Evolutionary conservation across 306 rosid genomes (phyloP).

Genomic region (Vachellia pachyceras): DNA sequence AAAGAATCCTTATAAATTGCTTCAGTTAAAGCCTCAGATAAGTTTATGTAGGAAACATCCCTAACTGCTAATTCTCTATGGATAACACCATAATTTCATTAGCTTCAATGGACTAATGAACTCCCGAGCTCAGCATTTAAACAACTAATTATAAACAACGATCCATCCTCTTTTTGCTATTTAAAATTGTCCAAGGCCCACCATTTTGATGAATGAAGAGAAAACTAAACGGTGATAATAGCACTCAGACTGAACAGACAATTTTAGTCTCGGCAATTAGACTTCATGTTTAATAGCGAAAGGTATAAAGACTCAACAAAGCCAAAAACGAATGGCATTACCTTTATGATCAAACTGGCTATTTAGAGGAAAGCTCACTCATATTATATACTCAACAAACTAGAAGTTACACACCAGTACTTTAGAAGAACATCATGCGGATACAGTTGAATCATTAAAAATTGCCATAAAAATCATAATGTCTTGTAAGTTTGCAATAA

Average conservation of each 20-base stretch:
- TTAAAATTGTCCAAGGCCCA: slow-evolving; percentile 12
- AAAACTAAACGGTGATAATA: slow-evolving; percentile 8
- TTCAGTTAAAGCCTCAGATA: too few relatives aligned
- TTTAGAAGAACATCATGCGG: neutral
- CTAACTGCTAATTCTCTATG: too few relatives aligned
- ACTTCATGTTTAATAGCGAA: slow-evolving; percentile 4
- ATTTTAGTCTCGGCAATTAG: slow-evolving; percentile 16
- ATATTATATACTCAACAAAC: neutral
- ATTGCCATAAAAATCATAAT: neutral
- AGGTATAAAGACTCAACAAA: neutral
- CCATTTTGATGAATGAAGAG: neutral
- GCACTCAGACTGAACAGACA: slow-evolving; percentile 5
- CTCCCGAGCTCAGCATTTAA: too few relatives aligned
- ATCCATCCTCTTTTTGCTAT: slow-evolving; percentile 14
- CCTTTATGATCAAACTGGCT: slow-evolving; percentile 79
- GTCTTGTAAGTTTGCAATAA: neutral
- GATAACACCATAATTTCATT: too few relatives aligned
- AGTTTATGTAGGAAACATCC: too few relatives aligned
- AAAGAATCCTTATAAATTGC: too few relatives aligned
- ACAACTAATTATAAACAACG: neutral
- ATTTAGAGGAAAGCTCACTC: slow-evolving; percentile 42
- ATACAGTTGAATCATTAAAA: neutral
- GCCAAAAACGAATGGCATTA: slow-evolving; percentile 39
- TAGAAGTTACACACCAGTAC: neutral
- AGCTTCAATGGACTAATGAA: too few relatives aligned